Percentiles rank a stretch among this genome's conserved stretches.
Evolutionary conservation across 2,329 filamentous ascomycete species (phyloP).

Genomic region (Exophiala sp.): DNA sequence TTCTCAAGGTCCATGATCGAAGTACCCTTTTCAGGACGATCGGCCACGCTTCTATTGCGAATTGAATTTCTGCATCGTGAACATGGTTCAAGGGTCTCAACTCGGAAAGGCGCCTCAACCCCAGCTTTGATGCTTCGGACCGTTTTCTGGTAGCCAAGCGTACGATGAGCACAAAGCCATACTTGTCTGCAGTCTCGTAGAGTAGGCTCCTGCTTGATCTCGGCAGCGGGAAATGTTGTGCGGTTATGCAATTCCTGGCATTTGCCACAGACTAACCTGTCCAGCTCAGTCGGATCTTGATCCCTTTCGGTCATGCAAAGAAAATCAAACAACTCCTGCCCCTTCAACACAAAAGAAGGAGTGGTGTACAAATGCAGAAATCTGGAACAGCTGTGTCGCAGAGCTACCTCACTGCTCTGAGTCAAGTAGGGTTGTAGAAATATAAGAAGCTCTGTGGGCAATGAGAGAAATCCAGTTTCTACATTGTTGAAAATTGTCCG

Average conservation of each 20-base stretch:
- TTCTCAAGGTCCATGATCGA: slow-evolving; percentile 24
- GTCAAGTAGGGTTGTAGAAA: slow-evolving; percentile 24
- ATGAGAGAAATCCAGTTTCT: slow-evolving; percentile 24
- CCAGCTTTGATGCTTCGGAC: slow-evolving; percentile 26
- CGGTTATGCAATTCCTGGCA: slow-evolving; percentile 25
- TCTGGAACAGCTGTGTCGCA: slow-evolving; percentile 27
- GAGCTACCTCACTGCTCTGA: slow-evolving; percentile 24
- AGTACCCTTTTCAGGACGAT: slow-evolving; percentile 28
- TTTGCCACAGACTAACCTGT: slow-evolving; percentile 25
- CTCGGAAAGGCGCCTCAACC: slow-evolving; percentile 26
- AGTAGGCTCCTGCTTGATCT: slow-evolving; percentile 17
- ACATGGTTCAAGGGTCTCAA: slow-evolving; percentile 26
- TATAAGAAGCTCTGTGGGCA: slow-evolving; percentile 28
- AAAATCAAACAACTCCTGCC: slow-evolving; percentile 27
- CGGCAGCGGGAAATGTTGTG: slow-evolving; percentile 23
- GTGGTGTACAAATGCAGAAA: slow-evolving; percentile 27
- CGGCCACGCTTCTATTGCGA: slow-evolving; percentile 26
- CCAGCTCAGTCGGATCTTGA: slow-evolving; percentile 24
- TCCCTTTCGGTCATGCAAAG: slow-evolving; percentile 29
- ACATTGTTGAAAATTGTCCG: slow-evolving; percentile 29
- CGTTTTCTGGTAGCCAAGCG: slow-evolving; percentile 25
- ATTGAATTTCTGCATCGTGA: slow-evolving; percentile 28
- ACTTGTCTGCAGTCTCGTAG: slow-evolving; percentile 27
- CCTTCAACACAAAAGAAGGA: slow-evolving; percentile 25
- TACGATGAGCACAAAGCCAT: slow-evolving; percentile 28